Evolutionary conservation across 495 filamentous ascomycete species (phyloP).

Genomic region (Lepraria neglecta): DNA sequence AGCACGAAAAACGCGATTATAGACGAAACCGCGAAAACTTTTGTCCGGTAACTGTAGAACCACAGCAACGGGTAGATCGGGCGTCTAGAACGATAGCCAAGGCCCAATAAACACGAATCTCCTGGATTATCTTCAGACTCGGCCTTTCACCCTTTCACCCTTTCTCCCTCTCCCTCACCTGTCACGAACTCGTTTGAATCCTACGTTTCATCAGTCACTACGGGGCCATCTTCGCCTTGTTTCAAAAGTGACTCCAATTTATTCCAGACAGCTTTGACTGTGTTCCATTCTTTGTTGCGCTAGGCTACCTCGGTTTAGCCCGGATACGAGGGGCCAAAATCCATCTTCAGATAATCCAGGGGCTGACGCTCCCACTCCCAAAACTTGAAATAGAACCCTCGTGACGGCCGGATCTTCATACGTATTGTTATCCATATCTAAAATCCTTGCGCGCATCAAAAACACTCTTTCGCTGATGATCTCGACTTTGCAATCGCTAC

Average conservation of each 20-base stretch:
- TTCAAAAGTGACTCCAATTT: too few species aligned
- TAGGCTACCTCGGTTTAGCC: conserved; percentile 2
- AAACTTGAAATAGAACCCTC: not conserved
- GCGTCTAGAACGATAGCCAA: not conserved
- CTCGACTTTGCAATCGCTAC: conserved; percentile 3
- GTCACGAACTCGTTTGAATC: not conserved
- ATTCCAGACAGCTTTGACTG: not conserved
- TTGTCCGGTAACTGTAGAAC: not conserved
- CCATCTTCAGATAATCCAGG: not conserved
- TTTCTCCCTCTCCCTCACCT: not conserved
- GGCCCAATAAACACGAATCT: not conserved
- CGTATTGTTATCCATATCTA: not conserved
- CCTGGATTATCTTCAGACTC: conserved; percentile 4
- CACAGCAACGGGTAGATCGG: not conserved
- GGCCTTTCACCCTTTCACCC: not conserved
- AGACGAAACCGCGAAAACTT: too few species aligned
- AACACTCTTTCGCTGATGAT: not conserved
- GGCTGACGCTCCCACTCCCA: not conserved
- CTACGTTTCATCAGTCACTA: conserved; percentile 3
- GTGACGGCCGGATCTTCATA: not conserved
- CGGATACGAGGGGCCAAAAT: conserved; percentile 1
- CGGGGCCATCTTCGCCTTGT: too few species aligned
- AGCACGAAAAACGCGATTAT: too few species aligned
- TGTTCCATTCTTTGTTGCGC: not conserved
- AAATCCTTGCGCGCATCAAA: not conserved